phyloP scores from a whole-genome alignment of 2,329 filamentous ascomycete species.

The Paramyrothecium roridum region DNA sequence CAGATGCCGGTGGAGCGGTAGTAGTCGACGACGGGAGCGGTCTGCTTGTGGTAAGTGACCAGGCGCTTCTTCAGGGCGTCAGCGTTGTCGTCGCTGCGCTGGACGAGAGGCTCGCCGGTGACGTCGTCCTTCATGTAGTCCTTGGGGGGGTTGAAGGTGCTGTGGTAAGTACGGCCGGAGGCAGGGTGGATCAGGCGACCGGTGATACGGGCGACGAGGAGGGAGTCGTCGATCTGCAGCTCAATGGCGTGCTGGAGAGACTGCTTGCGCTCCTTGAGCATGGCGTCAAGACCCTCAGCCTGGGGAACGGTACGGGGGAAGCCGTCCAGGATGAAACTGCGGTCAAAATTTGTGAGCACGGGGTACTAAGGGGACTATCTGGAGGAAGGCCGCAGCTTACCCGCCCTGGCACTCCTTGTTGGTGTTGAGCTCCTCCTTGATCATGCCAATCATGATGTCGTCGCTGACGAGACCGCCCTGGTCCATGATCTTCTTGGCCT shows the following conservation, averaged over 20 bases:
- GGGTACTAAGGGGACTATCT: not conserved
- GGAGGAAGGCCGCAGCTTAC: constrained; percentile 46
- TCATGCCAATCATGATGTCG: constrained; percentile 99
- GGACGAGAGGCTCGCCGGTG: constrained; percentile 93
- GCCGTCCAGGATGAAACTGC: constrained; percentile 95
- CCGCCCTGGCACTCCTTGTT: constrained; percentile 97
- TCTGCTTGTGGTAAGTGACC: constrained; percentile 91
- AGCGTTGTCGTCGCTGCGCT: constrained; percentile 95
- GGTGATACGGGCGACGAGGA: constrained; percentile 94
- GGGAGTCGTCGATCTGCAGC: constrained; percentile 91
- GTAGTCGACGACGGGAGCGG: constrained; percentile 86
- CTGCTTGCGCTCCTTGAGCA: constrained; percentile 77
- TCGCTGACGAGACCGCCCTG: constrained; percentile 95
- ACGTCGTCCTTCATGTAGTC: constrained; percentile 90
- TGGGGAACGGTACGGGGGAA: constrained; percentile 97
- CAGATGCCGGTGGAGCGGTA: constrained; percentile 98
- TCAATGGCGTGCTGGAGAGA: constrained; percentile 93
- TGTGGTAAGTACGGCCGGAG: constrained; percentile 95
- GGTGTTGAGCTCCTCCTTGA: constrained; percentile 91
- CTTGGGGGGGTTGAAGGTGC: constrained; percentile 98
- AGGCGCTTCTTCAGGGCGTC: constrained; percentile 95
- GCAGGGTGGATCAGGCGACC: constrained; percentile 94
- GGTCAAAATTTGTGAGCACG: constrained; percentile 11
- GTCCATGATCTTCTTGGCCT: constrained; percentile 99
- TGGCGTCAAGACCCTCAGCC: constrained; percentile 89